Evolutionary conservation across 768 basidiomycete genomes (phyloP), one percentile per base, ranked within the genome.

Genomic region (Boletus rufocinnamomeus): DNA sequence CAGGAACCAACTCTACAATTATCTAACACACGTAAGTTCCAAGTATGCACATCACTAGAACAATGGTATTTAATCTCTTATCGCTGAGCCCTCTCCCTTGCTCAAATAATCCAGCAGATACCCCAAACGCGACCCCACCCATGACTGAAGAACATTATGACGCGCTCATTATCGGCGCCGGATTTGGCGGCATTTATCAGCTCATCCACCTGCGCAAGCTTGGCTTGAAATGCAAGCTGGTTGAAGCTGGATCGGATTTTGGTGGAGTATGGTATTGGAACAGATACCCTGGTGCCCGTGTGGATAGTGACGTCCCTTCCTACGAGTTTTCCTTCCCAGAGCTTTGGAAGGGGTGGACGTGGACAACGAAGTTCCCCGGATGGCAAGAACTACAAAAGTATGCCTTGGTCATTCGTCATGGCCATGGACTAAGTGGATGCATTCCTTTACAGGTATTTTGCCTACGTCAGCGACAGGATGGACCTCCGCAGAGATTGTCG

Each of bases 191-290:
- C 14, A 32, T 54, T 11, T 52, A 62, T 27, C 55, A 62, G 1
- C 55, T 62, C 27, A 62, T 63, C 35, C 56, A 57, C 14, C 25
- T 62, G 23, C 51, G 60, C 35, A 38, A 28, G 16, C 62, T 63
- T 17, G 52, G 62, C 11, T 48, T 62, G 45, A 51, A 32, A 5
- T 57, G 61, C 54, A 56, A 37, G 6, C 2, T 57, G 10, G 11
- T 62, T 7, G 59, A 62, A 17, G 8, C 54, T 2, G 61, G 45
- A 16, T 62, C 60, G 6, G 60, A 52, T 14, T 25, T 62, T 2
- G 60, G 61, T 5, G 60, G 61, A 9, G 25, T 30, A 1, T 62
- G 61, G 61, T 21, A 62, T 19, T 62, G 61, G 60, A 62, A 62
- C 43, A 56, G 41, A 40, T 62, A 62, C 47, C 60, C 61, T 17